Base-by-base conservation (phyloP, 164 flowering plant genomes). In the Pachysandra terminalis region DNA sequence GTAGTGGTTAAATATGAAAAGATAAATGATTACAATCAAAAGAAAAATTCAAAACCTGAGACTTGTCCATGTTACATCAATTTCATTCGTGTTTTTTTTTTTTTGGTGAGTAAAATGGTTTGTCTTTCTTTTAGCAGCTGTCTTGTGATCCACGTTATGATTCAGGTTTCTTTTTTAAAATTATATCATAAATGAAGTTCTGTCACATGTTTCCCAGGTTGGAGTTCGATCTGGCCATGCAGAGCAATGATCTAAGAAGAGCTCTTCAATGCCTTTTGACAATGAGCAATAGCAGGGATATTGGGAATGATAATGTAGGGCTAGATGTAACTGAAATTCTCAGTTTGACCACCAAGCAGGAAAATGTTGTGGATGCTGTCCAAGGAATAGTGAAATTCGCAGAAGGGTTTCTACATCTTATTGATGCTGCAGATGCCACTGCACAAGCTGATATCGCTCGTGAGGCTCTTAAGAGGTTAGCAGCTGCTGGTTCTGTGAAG, bases 401-500 rank as follows among this genome's bases (percentile, higher is more conserved):
- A 0, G 89, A 86, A 76, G 97, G 90, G 69, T 92, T 92, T 80
- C 67, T 92, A 82, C 96, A 90, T 80, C 91, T 95, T 65, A 89
- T 92, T 72, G 98, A 95, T 85, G 97, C 98, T 64, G 98, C 98
- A 55, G 98, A 95, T 87, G 98, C 98, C 28, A 95, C 98, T 74
- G 98, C 80, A 63, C 97, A 92, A 78, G 81, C 81, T 75, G 97
- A 95, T 64, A 88, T 95, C 79, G 97, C 99, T 73, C 92, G 97
- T 2, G 99, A 90, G 77, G 99, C 97, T 75, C 88, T 92, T 21
- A 89, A 90, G 80, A 86, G 97, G 71, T 74, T 95, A 73, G 96
- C 97, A 73, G 90, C 94, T 74, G 94, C 97, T 49, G 96, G 94
- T 76, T 86, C 99, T 53, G 87, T 92, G 55, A 95, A 95, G 82